A percentile compares a stretch with the other conserved stretches of the same genome.
These are phyloP conservation scores for Sanghuangporus weigelae DNA, from an alignment of 1,284 basidiomycete species.

Conservation along the genomic window DNA sequence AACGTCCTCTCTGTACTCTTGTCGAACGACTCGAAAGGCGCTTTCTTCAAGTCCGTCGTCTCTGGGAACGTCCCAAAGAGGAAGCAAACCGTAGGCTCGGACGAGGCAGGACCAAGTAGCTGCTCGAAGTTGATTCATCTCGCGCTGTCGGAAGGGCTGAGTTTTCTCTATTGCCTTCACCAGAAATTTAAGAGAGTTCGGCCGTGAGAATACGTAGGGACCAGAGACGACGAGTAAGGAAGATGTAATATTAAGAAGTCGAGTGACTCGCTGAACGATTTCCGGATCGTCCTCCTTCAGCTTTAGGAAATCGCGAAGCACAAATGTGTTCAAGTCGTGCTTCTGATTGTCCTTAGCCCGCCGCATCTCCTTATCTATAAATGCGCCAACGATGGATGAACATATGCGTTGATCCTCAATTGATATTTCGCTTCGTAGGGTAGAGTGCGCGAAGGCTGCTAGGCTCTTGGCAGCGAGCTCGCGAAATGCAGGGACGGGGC, in stretches of 20 bases:
- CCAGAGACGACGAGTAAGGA: slow-evolving; percentile 12
- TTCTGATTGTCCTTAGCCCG: neutral
- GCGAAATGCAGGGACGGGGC: neutral
- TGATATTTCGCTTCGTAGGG: neutral
- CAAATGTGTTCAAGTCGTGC: neutral
- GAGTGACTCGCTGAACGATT: neutral
- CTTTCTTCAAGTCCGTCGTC: neutral
- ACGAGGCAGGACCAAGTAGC: slow-evolving; percentile 15
- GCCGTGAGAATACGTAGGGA: slow-evolving; percentile 8
- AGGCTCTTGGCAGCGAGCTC: slow-evolving; percentile 3
- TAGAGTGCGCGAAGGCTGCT: slow-evolving; percentile 7
- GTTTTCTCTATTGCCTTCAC: slow-evolving; percentile 9
- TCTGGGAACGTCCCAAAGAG: slow-evolving; percentile 1
- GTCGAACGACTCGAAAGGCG: neutral
- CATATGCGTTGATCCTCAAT: neutral
- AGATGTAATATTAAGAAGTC: neutral
- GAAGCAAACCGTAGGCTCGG: slow-evolving; percentile 2
- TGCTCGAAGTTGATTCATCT: neutral
- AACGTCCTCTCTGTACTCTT: slow-evolving; percentile 8
- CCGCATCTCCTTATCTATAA: slow-evolving; percentile 8
- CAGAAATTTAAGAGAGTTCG: slow-evolving; percentile 7
- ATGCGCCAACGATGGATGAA: slow-evolving; percentile 1
- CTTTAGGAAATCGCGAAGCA: neutral
- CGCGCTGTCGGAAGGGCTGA: neutral
- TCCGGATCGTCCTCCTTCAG: neutral